Evolutionary conservation across 331 rosid species (phyloP), one percentile per base, ranked within the genome.

Genomic region (Telfairia occidentalis): DNA sequence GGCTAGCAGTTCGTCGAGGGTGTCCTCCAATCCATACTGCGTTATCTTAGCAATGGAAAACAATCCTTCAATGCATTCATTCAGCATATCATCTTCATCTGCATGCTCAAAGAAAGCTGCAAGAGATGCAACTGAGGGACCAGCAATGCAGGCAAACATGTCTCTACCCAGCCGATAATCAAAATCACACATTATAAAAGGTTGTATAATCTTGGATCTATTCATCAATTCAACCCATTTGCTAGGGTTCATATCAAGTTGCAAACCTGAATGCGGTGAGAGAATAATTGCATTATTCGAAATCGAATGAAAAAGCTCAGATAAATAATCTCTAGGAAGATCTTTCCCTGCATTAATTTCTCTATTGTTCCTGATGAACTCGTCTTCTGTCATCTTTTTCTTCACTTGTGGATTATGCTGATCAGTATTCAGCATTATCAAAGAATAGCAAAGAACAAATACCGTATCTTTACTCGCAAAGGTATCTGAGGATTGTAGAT

Each of bases 331-430:
- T 74, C 92, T 87, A 4, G 96, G 99, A 64, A 95, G 89, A 84
- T 95, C 99, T 24, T 92, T 88, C 58, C 99, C 99, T 59, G 81
- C 93, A 74, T 95, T 95, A 79, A 92, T 92, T 54, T 86, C 89
- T 74, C 97, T 87, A 37, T 95, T 95, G 86, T 95, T 92, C 86
- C 74, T 84, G 35, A 95, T 91, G 87, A 91, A 90, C 48, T 95
- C 98, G 2, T 92, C 99, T 78, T 87, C 96, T 23, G 97, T 92
- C 96, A 95, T 95, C 79, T 92, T 92, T 78, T 90, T 95, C 87
- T 90, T 95, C 55, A 95, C 97, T 84, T 95, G 99, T 16, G 97
- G 96, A 69, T 95, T 91, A 79, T 95, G 99, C 5, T 88, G 97
- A 71, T 95, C 99, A 24, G 99, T 95, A 55, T 95, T 95, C 69